Evolutionary conservation across 768 basidiomycete genomes (phyloP), one percentile per base, ranked within the genome.

Genomic region (Gloeostereum incarnatum): DNA sequence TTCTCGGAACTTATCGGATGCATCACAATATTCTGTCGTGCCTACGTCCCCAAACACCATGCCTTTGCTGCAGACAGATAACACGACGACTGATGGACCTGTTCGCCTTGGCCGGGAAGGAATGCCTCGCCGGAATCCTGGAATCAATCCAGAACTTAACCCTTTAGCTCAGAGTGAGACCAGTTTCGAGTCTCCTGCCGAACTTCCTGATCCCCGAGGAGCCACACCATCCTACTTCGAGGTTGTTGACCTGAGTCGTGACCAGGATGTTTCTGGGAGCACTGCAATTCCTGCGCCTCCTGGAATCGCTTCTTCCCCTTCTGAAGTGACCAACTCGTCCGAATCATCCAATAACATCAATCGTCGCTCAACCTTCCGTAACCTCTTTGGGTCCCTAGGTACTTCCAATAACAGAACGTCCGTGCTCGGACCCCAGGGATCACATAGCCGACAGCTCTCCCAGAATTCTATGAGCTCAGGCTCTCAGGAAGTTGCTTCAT

Each of bases 191-290:
- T 40, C 40, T 8, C 43, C 50, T 1, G 45, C 47, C 6, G 44
- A 42, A 26, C 45, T 36, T 1, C 36, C 53, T 3, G 70, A 68
- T 48, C 64, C 69, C 6, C 60, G 76, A 44, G 84, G 80, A 17
- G 73, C 75, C 27, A 77, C 79, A 4, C 83, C 84, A 3, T 56
- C 81, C 0, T 87, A 87, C 54, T 73, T 69, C 36, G 81, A 84
- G 56, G 71, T 69, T 8, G 60, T 71, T 22, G 50, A 57, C 13
- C 34, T 48, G 4, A 25, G 55, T 40, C 37, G 52, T 2, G 51
- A 55, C 7, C 14, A 36, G 26, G 42, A 42, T 8, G 16, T n/a
- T 10, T 26, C 40, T 11, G 9, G 14, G 5, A 19, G 5, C 14
- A 35, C 26, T 11, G 5, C 35, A 6, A 36, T 17, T 27, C 25